These are phyloP conservation scores for Cochlearia excelsa DNA, from an alignment of 345 rosid species.

Conservation along the genomic window DNA sequence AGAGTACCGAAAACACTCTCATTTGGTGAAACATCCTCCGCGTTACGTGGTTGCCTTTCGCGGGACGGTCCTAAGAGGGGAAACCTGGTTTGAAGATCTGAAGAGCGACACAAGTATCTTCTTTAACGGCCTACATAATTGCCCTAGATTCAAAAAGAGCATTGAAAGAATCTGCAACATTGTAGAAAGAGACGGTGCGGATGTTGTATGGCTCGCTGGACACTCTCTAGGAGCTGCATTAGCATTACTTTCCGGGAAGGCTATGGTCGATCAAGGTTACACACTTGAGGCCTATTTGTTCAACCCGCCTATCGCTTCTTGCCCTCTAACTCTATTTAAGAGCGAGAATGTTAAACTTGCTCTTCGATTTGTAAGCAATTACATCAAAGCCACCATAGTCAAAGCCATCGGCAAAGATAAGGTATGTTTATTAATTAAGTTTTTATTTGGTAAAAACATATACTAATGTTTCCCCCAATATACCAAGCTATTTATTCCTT, in stretches of 20 bases:
- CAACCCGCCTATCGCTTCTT: constrained; percentile 55
- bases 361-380: too few relatives aligned
- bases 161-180: constrained; percentile 34
- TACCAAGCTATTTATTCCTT: too few relatives aligned
- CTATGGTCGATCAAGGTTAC: constrained; percentile 33
- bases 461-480: too few relatives aligned
- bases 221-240: constrained; percentile 66
- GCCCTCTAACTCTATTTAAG: too few relatives aligned
- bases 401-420: too few relatives aligned
- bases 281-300: constrained; percentile 47
- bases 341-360: too few relatives aligned
- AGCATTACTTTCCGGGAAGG: constrained; percentile 54
- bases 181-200: constrained; percentile 19
- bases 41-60: constrained; percentile 58
- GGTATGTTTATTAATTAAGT: too few relatives aligned
- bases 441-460: too few relatives aligned
- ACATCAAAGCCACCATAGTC: too few relatives aligned
- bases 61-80: constrained; percentile 40
- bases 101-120: constrained; percentile 35
- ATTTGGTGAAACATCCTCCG: constrained; percentile 32
- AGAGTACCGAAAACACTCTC: not conserved
- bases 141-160: constrained; percentile 40
- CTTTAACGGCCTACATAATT: constrained; percentile 40
- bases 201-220: constrained; percentile 54
- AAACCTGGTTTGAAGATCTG: constrained; percentile 31